Evolutionary conservation across 1,284 basidiomycete genomes (phyloP), one percentile per base, ranked within the genome.

Genomic region (Rhodotorula glutinis): DNA sequence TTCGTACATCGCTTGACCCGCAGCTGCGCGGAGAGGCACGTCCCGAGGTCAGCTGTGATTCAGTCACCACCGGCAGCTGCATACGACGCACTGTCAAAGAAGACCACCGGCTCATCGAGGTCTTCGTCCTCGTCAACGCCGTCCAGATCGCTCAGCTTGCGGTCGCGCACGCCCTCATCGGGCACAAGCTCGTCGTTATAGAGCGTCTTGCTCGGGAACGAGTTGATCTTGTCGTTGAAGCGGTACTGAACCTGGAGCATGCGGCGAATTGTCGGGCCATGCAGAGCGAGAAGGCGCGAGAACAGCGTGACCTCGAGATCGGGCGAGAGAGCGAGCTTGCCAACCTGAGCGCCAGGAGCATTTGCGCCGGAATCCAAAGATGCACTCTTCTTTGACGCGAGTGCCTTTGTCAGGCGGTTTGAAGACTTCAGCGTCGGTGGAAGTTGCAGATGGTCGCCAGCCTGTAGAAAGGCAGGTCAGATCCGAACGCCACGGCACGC

Each of bases 1-100:
- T 77, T 97, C 93, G 75, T 86, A 94, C 77, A 92, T 95, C 75
- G 93, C 91, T 72, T 89, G 91, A 0, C 92, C 93, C 1, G 91
- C 86, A 0, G 93, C 76, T 76, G 25, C n/a, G n/a, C n/a, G n/a
- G n/a, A n/a, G n/a, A n/a, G n/a, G n/a, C n/a, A n/a, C n/a, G n/a
- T n/a, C n/a, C n/a, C n/a, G n/a, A n/a, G n/a, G n/a, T n/a, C n/a
- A n/a, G n/a, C n/a, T n/a, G n/a, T n/a, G n/a, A n/a, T n/a, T n/a
- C n/a, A n/a, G n/a, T n/a, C n/a, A n/a, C n/a, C n/a, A n/a, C n/a
- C n/a, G n/a, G n/a, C n/a, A n/a, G n/a, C n/a, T n/a, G n/a, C n/a
- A n/a, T n/a, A n/a, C n/a, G n/a, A 66, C 75, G 41, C 72, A 53
- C 79, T 98, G 77, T 98, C 95, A 75, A 92, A 92, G 77, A 98